Percentiles rank a stretch among this genome's conserved stretches.
phyloP scores from a whole-genome alignment of 495 filamentous ascomycete species.

The Aspergillus carlsbadensis region DNA sequence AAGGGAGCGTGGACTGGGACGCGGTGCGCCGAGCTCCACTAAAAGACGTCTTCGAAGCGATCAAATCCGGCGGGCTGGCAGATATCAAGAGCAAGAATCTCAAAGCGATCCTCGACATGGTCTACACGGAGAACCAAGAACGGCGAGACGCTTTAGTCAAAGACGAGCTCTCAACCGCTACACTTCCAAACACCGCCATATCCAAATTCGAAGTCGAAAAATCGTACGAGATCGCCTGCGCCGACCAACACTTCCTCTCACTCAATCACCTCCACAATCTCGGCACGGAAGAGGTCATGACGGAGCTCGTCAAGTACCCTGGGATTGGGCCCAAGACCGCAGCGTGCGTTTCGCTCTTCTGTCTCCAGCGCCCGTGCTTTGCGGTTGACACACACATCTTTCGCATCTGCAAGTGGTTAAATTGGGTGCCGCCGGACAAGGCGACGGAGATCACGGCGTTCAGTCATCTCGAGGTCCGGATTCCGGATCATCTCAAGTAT shows the following conservation, averaged over 20 bases:
- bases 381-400: slow-evolving; percentile 87
- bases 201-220: slow-evolving; percentile 39
- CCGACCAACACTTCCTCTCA: slow-evolving; percentile 58
- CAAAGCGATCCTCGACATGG: slow-evolving; percentile 77
- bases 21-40: slow-evolving; percentile 64
- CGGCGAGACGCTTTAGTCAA: slow-evolving; percentile 38
- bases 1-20: slow-evolving; percentile 86
- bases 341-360: slow-evolving; percentile 81
- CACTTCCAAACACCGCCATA: too few species aligned
- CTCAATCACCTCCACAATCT: slow-evolving; percentile 77
- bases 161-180: slow-evolving; percentile 14
- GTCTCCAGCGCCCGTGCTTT: slow-evolving; percentile 72
- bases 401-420: slow-evolving; percentile 78
- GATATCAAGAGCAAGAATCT: slow-evolving; percentile 73
- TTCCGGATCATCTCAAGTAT: slow-evolving; percentile 88
- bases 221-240: slow-evolving; percentile 50
- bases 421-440: slow-evolving; percentile 67
- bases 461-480: slow-evolving; percentile 73
- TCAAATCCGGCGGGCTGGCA: slow-evolving; percentile 68
- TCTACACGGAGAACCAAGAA: slow-evolving; percentile 65
- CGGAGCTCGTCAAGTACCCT: slow-evolving; percentile 69
- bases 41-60: slow-evolving; percentile 66
- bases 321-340: slow-evolving; percentile 93
- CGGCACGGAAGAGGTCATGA: slow-evolving; percentile 66
- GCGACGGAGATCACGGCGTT: slow-evolving; percentile 70